phyloP scores from a whole-genome alignment of 176 grass and related monocot genomes.

The Carex myosuroides region DNA sequence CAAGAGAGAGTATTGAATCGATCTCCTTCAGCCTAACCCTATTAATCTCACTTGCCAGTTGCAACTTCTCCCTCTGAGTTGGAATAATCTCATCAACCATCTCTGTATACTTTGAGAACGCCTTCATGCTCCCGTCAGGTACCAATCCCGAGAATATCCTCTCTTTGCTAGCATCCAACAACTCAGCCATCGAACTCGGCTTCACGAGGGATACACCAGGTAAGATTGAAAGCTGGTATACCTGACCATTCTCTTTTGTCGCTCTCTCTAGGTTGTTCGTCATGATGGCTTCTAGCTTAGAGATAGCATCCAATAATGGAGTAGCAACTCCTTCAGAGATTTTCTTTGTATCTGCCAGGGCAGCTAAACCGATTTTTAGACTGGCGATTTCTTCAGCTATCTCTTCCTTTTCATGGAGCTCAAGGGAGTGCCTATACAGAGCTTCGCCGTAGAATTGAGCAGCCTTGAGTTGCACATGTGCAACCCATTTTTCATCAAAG shows the following conservation, averaged over 20 bases:
- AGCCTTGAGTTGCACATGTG: conserved; percentile 91
- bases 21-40: conserved; percentile 95
- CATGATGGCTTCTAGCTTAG: conserved; percentile 72
- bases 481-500: conserved; percentile 90
- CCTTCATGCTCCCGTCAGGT: conserved; percentile 92
- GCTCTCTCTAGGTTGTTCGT: conserved; percentile 88
- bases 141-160: conserved; percentile 82
- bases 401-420: conserved; percentile 90
- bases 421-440: conserved; percentile 81
- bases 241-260: conserved; percentile 84
- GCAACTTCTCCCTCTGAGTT: conserved; percentile 87
- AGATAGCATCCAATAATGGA: conserved; percentile 66
- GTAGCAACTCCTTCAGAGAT: conserved; percentile 63
- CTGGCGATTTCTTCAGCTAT: conserved; percentile 91
- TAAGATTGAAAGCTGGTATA: conserved; percentile 69
- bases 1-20: conserved; percentile 89
- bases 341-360: conserved; percentile 89
- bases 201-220: conserved; percentile 80
- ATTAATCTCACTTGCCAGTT: conserved; percentile 92
- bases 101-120: conserved; percentile 96
- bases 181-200: conserved; percentile 54
- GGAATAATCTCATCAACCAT: conserved; percentile 94
- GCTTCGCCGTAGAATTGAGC: conserved; percentile 93
- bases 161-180: conserved; percentile 92
- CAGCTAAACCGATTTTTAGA: conserved; percentile 72